phyloP scores from a whole-genome alignment of 2,329 filamentous ascomycete genomes.

The Penicillium rolfsii region DNA sequence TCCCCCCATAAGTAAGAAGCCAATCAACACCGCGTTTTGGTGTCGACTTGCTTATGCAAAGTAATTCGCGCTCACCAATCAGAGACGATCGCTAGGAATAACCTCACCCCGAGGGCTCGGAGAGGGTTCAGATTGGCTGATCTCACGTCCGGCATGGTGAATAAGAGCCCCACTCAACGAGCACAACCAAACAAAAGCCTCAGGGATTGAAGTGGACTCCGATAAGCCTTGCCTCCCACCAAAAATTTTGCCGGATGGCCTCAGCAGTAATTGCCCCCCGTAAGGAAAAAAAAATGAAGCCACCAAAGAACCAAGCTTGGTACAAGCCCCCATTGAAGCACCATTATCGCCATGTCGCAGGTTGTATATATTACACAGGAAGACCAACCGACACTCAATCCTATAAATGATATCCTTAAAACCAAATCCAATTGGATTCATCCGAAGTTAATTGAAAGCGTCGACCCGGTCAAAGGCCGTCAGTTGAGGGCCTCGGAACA shows the following conservation, averaged over 20 bases:
- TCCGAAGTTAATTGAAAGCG: conserved; percentile 32
- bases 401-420: conserved; percentile 16
- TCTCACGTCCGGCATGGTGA: conserved; percentile 8
- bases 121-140: conserved; percentile 14
- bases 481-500: conserved; percentile 32
- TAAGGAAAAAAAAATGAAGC: conserved; percentile 1
- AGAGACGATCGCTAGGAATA: conserved; percentile 18
- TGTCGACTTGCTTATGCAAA: neutral
- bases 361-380: conserved; percentile 13
- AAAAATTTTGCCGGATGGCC: conserved; percentile 11
- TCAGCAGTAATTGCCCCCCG: neutral
- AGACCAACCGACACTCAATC: conserved; percentile 1
- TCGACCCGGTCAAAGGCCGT: conserved; percentile 37
- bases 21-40: neutral
- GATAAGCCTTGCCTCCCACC: neutral
- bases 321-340: neutral
- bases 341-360: conserved; percentile 23
- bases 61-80: conserved; percentile 13
- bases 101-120: conserved; percentile 21
- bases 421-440: conserved; percentile 33
- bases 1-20: neutral
- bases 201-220: neutral
- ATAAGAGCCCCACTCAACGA: conserved; percentile 15
- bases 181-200: conserved; percentile 13
- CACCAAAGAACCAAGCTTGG: conserved; percentile 2